Base-by-base conservation (phyloP, 2,329 filamentous ascomycete species). In the Corinectria fuckeliana region DNA sequence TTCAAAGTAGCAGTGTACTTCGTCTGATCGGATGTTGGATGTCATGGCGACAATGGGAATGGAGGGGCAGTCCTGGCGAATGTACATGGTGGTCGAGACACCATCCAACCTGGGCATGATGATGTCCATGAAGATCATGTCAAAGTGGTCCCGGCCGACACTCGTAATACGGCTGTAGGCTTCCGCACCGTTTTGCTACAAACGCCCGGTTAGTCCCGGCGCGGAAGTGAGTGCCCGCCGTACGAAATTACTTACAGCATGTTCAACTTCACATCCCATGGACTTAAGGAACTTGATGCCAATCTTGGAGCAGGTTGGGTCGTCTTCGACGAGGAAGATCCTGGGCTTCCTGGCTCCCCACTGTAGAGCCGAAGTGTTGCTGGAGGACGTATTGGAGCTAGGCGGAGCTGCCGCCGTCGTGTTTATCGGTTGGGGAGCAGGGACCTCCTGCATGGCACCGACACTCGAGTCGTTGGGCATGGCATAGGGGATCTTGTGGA, bases 1-100 rank as follows among this genome's bases (percentile, higher is more conserved):
- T 70, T 94, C 89, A 79, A 97, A 98, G 74, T 99, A 99, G 79
- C 96, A 93, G 53, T 94, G 91, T 62, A 98, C 96, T 74, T 99
- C 95, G 71, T 97, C 94, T 61, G 92, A 93, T 65, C 95, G 87
- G 65, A 99, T 98, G 73, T 98, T 99, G 3, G 94, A 97, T 3
- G 95, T 99, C 95, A 99, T 98, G 45, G 95, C 95, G 58, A 99
- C 92, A 69, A 99, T 96, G 0, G 95, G 95, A 18, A 91, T 88
- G 5, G 88, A 86, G 34, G 88, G 86, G 64, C 93, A 88, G 62
- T 94, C 92, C 72, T 97, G 91, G 52, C 94, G 88, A 65, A 99
- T 97, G 62, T 97, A 88, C 71, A 95, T 91, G 57, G 93, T 97
- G 3, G 95, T 94, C 14, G 93, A 97, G 5, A 98, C 93, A 67